Base-by-base conservation (phyloP, 805 yeast genomes). In the Nadsonia fulvescens region DNA sequence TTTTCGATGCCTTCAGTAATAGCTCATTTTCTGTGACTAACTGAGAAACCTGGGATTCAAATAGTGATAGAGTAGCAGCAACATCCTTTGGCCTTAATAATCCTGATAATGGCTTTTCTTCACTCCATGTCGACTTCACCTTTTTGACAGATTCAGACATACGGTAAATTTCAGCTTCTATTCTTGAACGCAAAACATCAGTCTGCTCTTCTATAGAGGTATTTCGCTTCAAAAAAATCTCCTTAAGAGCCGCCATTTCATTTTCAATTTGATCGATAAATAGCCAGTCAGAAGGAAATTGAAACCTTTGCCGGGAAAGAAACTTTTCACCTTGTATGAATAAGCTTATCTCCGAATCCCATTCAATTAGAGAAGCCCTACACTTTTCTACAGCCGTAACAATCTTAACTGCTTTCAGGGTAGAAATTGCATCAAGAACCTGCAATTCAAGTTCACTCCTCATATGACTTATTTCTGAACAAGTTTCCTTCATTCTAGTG, bases 221-320 rank as follows among this genome's bases (percentile, higher is more conserved):
- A 6, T 47, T 40, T 35, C 64, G 53, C 19, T 42, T 37, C 3
- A 35, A 34, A 22, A 61, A 27, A 7, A 64, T 42, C 18, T 63
- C 54, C 1, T 36, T 27, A 16, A 70, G 39, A 2, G 66, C 51
- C 1, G 49, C 38, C 28, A 56, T 42, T 28, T 64, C 68, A 26
- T 52, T 54, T 8, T 63, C 67, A 0, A 78, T 30, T 36, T 78
- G 91, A 20, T 75, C 89, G 24, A 52, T 53, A 40, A 53, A 65
- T 1, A 70, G 33, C 74, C 82, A 73, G 15, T 60, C 58, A 1
- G 47, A 18, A 0, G 72, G 63, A 25, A 66, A 58, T 12, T 52
- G 53, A 32, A 48, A 61, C 22, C 72, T 48, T n/a, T 56, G 49
- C 15, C 58, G 54, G 2, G 51, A 32, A 6, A 70, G 38, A 2